phyloP scores from a whole-genome alignment of 148 eudicot genomes.

The Camellia sinensis region DNA sequence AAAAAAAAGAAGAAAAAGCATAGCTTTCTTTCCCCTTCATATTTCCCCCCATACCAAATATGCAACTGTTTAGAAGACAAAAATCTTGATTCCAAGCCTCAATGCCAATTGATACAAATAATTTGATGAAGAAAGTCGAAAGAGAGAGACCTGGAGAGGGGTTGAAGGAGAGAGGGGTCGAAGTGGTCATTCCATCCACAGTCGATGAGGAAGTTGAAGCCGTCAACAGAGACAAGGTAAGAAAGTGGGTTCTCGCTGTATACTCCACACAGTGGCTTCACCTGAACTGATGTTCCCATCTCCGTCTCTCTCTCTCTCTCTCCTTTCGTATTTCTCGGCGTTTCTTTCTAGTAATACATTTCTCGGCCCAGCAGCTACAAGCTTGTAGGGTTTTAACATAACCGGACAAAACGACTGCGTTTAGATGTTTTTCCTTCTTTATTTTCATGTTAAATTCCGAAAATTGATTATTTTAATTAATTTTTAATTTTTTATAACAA shows the following conservation, averaged over 20 bases:
- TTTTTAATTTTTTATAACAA: too few relatives aligned
- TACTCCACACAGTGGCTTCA: constrained; percentile 80
- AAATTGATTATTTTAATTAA: too few relatives aligned
- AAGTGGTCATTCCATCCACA: constrained; percentile 99
- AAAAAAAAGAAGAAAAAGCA: too few relatives aligned
- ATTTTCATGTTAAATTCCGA: too few relatives aligned
- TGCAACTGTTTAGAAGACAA: neutral
- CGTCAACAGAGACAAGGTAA: constrained; percentile 81
- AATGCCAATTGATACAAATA: neutral
- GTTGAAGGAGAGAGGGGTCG: constrained; percentile 69
- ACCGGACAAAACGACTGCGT: neutral
- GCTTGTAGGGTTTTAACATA: too few relatives aligned
- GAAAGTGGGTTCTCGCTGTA: constrained; percentile 90
- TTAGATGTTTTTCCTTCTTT: neutral
- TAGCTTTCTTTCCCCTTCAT: neutral
- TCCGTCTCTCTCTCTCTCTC: constrained; percentile 21
- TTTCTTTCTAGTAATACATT: neutral
- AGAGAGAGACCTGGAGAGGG: constrained; percentile 70
- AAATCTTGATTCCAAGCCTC: neutral
- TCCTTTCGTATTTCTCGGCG: neutral
- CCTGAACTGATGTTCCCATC: constrained; percentile 98
- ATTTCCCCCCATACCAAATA: neutral
- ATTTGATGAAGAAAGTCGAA: neutral
- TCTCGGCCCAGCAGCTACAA: too few relatives aligned
- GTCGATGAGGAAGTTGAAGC: constrained; percentile 83